Evolutionary conservation across 371 early-diverging fungal genomes (phyloP).

Genomic region (Mortierella sp.): DNA sequence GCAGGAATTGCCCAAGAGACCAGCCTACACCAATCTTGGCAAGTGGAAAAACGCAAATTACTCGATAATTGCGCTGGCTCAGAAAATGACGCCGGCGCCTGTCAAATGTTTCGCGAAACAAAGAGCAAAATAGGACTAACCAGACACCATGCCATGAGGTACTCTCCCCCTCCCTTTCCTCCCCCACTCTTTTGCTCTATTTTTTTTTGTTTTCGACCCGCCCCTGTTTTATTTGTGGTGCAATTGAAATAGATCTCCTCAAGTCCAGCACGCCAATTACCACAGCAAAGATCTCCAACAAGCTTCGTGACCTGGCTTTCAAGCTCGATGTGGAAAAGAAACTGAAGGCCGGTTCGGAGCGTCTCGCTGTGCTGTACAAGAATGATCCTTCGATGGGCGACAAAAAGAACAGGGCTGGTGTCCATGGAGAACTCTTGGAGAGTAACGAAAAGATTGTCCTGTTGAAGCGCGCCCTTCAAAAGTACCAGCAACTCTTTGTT

Average conservation of each 20-base stretch:
- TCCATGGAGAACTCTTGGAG: slow-evolving; percentile 77
- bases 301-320: slow-evolving; percentile 86
- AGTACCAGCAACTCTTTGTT: slow-evolving; percentile 88
- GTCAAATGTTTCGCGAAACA: slow-evolving; percentile 1
- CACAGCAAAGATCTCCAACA: slow-evolving; percentile 87
- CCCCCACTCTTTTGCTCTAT: slow-evolving; percentile 4
- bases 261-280: slow-evolving; percentile 85
- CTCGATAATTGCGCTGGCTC: neutral
- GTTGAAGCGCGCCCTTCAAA: slow-evolving; percentile 83
- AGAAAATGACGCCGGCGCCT: slow-evolving; percentile 13
- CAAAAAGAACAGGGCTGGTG: slow-evolving; percentile 73
- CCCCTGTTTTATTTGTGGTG: slow-evolving; percentile 41
- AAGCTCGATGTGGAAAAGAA: slow-evolving; percentile 94
- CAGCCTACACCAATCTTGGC: slow-evolving; percentile 68
- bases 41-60: slow-evolving; percentile 32
- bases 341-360: slow-evolving; percentile 81
- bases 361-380: slow-evolving; percentile 63
- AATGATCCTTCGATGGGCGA: slow-evolving; percentile 65
- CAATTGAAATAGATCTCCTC: slow-evolving; percentile 70
- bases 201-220: slow-evolving; percentile 10
- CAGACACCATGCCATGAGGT: neutral
- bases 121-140: slow-evolving; percentile 12
- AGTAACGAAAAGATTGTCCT: slow-evolving; percentile 85
- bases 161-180: neutral
- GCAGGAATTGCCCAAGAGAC: slow-evolving; percentile 57